Base-by-base conservation (phyloP, 2,329 filamentous ascomycete species). In the Periconia sp. region DNA sequence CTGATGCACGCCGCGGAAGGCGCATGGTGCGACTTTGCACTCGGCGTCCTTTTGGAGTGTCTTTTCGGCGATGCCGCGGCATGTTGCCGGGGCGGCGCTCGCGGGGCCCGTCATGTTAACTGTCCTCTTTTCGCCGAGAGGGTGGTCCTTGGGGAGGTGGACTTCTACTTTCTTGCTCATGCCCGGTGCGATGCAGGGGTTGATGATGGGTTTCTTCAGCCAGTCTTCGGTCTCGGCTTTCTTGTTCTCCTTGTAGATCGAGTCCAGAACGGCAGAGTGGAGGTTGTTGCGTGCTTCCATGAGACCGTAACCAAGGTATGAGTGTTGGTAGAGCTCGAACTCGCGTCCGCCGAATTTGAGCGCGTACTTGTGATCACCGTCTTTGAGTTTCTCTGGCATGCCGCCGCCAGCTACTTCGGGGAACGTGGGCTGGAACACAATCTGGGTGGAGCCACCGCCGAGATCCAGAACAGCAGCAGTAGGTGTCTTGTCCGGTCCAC, bases 401-500 rank as follows among this genome's bases (percentile, higher is more conserved):
- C 92, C 92, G 57, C 90, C 90, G 47, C 82, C 79, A 51, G 83
- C 76, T 52, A 84, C 83, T 51, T 84, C 83, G 72, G 90, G 88
- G 77, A 96, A 99, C 48, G 89, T 96, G 19, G 95, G 95, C 80
- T 99, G 87, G 76, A 97, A 99, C 63, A 99, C 95, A 70, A 99
- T 97, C 79, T 99, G 94, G 14, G 95, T 99, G 19, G 92, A 97
- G 50, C 94, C 94, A 67, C 94, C 94, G 59, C 94, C 94, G 46
- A 99, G 88, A 72, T 99, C 94, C 69, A 99, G 96, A 54, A 97
- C 86, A 47, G 94, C 94, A 41, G 94, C 95, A 1, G 94, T 97
- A 47, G 91, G 89, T 58, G 85, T 91, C 73, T 92, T 86, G 71
- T 97, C 93, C 1, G 92, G 90, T 11, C 90, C 90, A 55, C 94